phyloP scores from a whole-genome alignment of 805 yeast genomes.

The Zygotorulaspora sp. region DNA sequence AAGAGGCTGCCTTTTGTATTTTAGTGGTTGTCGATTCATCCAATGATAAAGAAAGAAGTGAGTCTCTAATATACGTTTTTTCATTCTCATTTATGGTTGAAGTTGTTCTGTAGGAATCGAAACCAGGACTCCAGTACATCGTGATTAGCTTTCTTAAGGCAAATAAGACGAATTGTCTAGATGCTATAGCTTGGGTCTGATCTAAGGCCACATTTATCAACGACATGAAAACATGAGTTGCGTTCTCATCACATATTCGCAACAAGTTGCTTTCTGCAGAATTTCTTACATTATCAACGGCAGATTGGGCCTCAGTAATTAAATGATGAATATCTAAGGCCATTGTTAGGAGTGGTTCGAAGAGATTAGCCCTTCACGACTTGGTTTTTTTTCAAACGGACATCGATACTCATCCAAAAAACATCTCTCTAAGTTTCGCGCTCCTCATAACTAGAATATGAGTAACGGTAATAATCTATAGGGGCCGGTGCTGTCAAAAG shows the following conservation, averaged over 20 bases:
- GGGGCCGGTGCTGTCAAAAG: too few species aligned
- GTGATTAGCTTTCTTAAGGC: slow-evolving; percentile 67
- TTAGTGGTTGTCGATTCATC: slow-evolving; percentile 50
- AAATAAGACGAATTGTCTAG: slow-evolving; percentile 60
- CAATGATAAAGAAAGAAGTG: slow-evolving; percentile 44
- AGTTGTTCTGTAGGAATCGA: slow-evolving; percentile 67
- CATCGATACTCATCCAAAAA: background rate
- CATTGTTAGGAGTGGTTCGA: slow-evolving; percentile 1
- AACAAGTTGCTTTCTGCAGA: slow-evolving; percentile 50
- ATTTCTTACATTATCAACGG: slow-evolving; percentile 51
- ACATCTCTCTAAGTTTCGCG: too few species aligned
- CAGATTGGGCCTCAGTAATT: slow-evolving; percentile 34
- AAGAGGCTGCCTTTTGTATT: slow-evolving; percentile 61
- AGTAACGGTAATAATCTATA: background rate
- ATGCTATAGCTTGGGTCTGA: slow-evolving; percentile 29
- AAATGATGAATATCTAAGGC: slow-evolving; percentile 17
- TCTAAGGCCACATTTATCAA: slow-evolving; percentile 43
- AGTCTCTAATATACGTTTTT: slow-evolving; percentile 48
- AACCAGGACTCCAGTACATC: slow-evolving; percentile 77
- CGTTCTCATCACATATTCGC: slow-evolving; percentile 41
- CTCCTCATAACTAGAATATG: background rate
- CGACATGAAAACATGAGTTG: slow-evolving; percentile 43
- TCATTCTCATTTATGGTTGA: slow-evolving; percentile 47
- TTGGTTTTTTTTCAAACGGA: background rate
- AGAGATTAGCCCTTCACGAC: background rate